Evolutionary conservation across 192 early-diverging fungal species (phyloP), one percentile per base, ranked within the genome.

Genomic region (Rhizophagus sp.): DNA sequence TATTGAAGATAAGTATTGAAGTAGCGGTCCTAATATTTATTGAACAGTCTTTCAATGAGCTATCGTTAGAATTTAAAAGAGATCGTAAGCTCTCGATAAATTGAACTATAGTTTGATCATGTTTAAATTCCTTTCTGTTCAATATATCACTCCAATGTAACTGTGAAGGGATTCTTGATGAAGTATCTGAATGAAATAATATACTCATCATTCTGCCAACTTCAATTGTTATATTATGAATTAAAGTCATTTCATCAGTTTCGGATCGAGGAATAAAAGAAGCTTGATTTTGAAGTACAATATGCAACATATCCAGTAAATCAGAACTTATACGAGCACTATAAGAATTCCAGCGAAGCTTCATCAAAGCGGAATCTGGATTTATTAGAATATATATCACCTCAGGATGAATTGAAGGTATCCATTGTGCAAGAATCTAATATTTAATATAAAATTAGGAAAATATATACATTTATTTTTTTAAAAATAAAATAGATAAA

Each of bases 301-400:
- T 57, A 52, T 39, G 47, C 17, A 79, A 61, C 27, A 70, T 79
- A 33, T 79, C 78, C 7, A 79, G 27, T 4, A 79, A n/a, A 34
- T 79, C 78, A 4, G 65, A 33, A 70, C 33, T 34, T 62, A 79
- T n/a, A 19, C 67, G 78, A 61, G 78, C 9, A 22, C 30, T 36
- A 34, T 25, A 19, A 12, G 78, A 41, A 79, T 61, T 24, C 13
- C 19, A 17, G 19, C 78, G 78, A 39, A 79, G 67, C 62, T 57
- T 68, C 78, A 70, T 68, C 19, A 79, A 41, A 34, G 65, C 15
- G 2, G 78, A 79, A 17, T 79, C 52, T 4, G 78, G 78, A 79
- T 79, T 52, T 10, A 17, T 25, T n/a, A 79, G 27, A 17, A 17
- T 79, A 17, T 57, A 47, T 34, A 70, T 17, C 62, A 79, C 52